Base-by-base conservation (phyloP, 202 grass and related monocot species). In the Setaria italica region DNA sequence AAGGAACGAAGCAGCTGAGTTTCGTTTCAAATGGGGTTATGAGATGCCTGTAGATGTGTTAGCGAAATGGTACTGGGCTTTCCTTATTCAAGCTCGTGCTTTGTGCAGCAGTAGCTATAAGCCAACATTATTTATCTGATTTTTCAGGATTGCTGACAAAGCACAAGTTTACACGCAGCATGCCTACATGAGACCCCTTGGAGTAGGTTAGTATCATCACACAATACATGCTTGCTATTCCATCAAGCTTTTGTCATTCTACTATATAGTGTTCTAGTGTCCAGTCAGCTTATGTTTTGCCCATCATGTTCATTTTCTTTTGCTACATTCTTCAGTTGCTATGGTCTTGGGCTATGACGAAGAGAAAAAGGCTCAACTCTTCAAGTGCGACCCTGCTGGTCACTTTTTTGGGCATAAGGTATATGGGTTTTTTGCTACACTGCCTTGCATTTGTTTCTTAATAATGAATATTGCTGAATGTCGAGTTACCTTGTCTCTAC, bases 391-490 rank as follows among this genome's bases (percentile, higher is more conserved):
- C 76, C 97, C 97, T 19, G 97, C 97, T 43, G 97, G 97, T 37
- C 97, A 99, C 77, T 99, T 97, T 60, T 97, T 91, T 88, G 97
- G 97, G 47, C 97, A 99, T 84, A 99, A 97, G 91, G 97, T 99
- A 91, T 73, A 45, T 46, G 25, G 20, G 63, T n/a, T 39, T 56
- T 84, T 75, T 80, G 9, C 11, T 80, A 45, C 11, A 13, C 33
- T 46, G 0, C 32, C 14, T 15, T 50, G 32, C 30, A 72, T 78
- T 53, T 7, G 6, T 16, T 59, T 78, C 34, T 65, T 33, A 32
- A 37, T 67, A 20, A 50, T 72, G 1, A 32, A 3, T 49, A 43
- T 75, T 76, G 35, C 41, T 17, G 51, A 75, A 90, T 86, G 7
- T 47, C 33, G 54, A 21, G 20, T 83, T 83, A 78, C 12, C 34